phyloP scores from a whole-genome alignment of 805 yeast species.

The Candida wancherniae region DNA sequence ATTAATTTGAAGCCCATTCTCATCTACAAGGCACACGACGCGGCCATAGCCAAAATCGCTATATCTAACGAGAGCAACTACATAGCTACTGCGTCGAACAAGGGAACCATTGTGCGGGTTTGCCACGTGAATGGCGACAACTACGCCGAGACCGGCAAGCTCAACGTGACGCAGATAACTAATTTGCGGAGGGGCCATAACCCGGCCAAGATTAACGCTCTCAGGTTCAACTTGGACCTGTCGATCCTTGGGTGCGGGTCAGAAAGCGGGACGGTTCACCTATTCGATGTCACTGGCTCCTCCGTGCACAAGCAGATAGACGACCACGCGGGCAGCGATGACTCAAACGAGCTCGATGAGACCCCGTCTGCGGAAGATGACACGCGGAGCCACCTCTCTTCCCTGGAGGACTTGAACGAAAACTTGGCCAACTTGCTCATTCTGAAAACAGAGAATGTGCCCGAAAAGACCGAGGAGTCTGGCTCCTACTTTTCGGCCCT shows the following conservation, averaged over 20 bases:
- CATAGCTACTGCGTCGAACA: slow-evolving; percentile 39
- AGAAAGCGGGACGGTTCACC: slow-evolving; percentile 38
- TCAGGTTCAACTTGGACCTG: slow-evolving; percentile 32
- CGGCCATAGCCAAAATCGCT: slow-evolving; percentile 29
- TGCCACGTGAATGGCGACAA: slow-evolving; percentile 18
- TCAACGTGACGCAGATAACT: slow-evolving; percentile 24
- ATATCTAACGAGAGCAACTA: slow-evolving; percentile 23
- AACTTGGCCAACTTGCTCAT: slow-evolving; percentile 36
- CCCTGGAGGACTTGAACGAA: slow-evolving; percentile 40
- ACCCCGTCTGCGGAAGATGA: slow-evolving; percentile 15
- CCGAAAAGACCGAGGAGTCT: slow-evolving; percentile 10
- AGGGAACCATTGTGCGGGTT: slow-evolving; percentile 40
- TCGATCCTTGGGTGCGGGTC: slow-evolving; percentile 37
- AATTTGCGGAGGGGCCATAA: slow-evolving; percentile 40
- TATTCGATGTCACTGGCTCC: no score
- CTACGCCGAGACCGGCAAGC: slow-evolving; percentile 7
- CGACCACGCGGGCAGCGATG: slow-evolving; percentile 1
- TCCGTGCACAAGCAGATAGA: slow-evolving; percentile 12
- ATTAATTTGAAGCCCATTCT: slow-evolving; percentile 27
- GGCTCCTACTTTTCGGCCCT: slow-evolving; percentile 18
- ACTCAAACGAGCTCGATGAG: slow-evolving; percentile 11
- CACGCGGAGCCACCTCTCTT: slow-evolving; percentile 19
- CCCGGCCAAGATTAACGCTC: slow-evolving; percentile 28
- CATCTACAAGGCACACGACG: slow-evolving; percentile 38
- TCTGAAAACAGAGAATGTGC: slow-evolving; percentile 15